Percentiles rank a stretch among this genome's conserved stretches.
Evolutionary conservation across 306 rosid species (phyloP).

Genomic region (Glycine latifolia): DNA sequence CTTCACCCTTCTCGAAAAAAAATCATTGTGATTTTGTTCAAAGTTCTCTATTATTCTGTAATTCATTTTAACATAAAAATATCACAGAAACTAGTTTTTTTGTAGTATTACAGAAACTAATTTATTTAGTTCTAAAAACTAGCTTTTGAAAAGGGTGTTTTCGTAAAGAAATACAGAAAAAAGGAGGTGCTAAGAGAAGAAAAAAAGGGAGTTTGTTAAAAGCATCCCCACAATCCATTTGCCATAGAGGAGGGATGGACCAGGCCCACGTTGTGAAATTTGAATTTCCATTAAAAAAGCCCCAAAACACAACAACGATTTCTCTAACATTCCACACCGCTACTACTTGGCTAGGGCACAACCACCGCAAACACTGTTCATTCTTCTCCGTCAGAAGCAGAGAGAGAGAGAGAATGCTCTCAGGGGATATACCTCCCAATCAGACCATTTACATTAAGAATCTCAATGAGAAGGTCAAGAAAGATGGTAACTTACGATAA

Average conservation of each 20-base stretch:
- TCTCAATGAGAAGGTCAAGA: constrained; percentile 89
- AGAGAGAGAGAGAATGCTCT: constrained; percentile 61
- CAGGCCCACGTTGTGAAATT: background rate
- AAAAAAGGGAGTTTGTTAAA: background rate
- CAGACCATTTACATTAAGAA: constrained; percentile 90
- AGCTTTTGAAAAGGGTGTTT: no score
- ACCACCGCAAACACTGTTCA: background rate
- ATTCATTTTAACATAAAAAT: no score
- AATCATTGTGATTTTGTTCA: no score
- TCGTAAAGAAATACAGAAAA: no score
- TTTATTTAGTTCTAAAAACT: no score
- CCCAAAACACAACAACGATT: background rate
- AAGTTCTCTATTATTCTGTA: no score
- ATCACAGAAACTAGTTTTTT: no score
- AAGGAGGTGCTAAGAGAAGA: background rate
- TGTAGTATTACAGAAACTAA: no score
- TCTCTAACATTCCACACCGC: background rate
- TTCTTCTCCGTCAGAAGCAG: constrained; percentile 13
- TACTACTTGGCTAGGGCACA: constrained; percentile 35
- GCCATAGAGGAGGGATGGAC: background rate
- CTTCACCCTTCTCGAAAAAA: no score
- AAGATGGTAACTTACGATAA: constrained; percentile 66
- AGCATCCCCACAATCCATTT: background rate
- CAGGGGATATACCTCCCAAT: constrained; percentile 89
- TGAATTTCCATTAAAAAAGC: constrained; percentile 35